Conservation (phyloP, 371 early-diverging fungal species). For the Mucor racemosus region DNA sequence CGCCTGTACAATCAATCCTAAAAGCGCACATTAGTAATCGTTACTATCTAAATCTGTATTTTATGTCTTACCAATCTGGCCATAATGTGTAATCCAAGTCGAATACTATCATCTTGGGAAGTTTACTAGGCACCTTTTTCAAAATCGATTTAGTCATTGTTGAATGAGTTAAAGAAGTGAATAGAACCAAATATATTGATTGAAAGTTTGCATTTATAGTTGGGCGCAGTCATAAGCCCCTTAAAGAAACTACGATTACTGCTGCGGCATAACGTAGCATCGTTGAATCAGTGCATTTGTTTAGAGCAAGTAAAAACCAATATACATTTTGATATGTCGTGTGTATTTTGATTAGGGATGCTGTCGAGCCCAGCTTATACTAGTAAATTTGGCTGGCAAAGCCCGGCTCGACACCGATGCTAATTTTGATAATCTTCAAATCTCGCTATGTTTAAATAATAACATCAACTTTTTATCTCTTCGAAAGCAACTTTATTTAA, state of each 20-base stretch:
- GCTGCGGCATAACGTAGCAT: background rate
- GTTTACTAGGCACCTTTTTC: background rate
- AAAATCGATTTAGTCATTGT: background rate
- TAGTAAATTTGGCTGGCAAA: no score
- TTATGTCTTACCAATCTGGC: slow-evolving; percentile 46
- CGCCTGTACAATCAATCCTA: slow-evolving; percentile 49
- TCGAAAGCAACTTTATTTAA: no score
- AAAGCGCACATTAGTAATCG: background rate
- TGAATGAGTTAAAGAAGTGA: background rate
- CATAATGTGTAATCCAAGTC: slow-evolving; percentile 60
- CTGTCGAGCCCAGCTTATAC: no score
- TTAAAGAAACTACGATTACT: background rate
- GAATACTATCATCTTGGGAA: slow-evolving; percentile 54
- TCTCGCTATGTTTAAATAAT: no score
- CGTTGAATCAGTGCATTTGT: no score
- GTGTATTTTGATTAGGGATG: no score
- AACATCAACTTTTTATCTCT: no score
- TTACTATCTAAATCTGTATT: background rate
- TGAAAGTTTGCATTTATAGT: background rate
- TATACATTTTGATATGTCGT: no score
- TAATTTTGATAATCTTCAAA: no score
- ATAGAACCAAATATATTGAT: background rate
- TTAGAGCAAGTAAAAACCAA: no score
- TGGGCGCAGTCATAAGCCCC: background rate
- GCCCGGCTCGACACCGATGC: no score